These are phyloP conservation scores for Vicia villosa DNA, from an alignment of 306 rosid species.

Conservation along the genomic window DNA sequence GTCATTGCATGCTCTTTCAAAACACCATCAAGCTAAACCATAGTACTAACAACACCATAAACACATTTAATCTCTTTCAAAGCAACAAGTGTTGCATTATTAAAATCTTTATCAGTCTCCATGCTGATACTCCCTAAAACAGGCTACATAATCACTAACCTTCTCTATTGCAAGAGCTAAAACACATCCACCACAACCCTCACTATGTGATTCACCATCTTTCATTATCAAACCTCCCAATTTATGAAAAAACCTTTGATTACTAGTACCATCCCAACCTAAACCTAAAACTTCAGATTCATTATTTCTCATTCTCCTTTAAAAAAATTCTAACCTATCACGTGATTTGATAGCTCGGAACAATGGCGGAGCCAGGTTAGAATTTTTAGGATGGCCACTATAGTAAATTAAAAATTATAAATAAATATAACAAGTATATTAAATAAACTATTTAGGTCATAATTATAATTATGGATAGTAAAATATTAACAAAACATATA, in stretches of 20 bases:
- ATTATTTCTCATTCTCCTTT: constrained; percentile 54
- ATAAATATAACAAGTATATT: too few species aligned
- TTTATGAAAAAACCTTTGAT: constrained; percentile 69
- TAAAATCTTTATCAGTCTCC: constrained; percentile 52
- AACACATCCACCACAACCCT: constrained; percentile 47
- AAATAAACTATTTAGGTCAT: too few species aligned
- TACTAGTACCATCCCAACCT: constrained; percentile 36
- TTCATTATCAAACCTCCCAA: constrained; percentile 71
- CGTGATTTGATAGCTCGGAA: too few species aligned
- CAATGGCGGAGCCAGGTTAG: too few species aligned
- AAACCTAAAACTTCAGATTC: constrained; percentile 51
- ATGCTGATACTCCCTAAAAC: constrained; percentile 53
- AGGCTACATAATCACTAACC: constrained; percentile 69
- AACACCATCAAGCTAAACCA: constrained; percentile 94
- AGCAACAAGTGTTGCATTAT: constrained; percentile 54
- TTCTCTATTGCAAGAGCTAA: constrained; percentile 65
- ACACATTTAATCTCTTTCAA: constrained; percentile 79
- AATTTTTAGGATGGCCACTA: too few species aligned
- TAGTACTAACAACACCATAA: constrained; percentile 66
- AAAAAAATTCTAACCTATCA: too few species aligned
- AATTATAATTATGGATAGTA: too few species aligned
- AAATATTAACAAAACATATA: too few species aligned
- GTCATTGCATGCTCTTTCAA: too few species aligned
- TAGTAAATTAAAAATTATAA: too few species aligned
- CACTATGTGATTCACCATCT: constrained; percentile 53